Conservation (phyloP, 192 early-diverging fungal genomes). For the Chytriomyces hyalinus region DNA sequence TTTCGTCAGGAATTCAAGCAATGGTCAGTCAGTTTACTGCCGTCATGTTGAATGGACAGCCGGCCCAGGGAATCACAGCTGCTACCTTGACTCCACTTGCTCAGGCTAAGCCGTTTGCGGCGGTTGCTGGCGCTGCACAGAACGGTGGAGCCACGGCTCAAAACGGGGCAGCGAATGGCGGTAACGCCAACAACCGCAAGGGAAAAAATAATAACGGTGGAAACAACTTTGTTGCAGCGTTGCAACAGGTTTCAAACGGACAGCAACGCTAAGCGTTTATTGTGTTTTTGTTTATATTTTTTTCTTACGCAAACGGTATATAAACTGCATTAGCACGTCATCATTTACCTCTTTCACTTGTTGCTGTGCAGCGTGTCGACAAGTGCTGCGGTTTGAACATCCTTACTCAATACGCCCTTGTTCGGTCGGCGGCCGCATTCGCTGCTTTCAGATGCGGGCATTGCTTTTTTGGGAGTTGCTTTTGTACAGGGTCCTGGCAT, state of each 20-base stretch:
- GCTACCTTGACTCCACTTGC: background rate
- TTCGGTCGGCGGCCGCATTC: no score
- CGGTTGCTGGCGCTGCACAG: background rate
- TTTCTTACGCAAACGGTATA: no score
- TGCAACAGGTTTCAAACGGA: no score
- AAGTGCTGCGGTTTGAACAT: no score
- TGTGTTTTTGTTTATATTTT: no score
- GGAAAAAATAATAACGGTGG: background rate
- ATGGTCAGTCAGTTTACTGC: slow-evolving; percentile 36
- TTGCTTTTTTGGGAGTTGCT: no score
- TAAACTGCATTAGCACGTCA: no score
- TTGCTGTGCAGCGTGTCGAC: no score
- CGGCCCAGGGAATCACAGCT: background rate
- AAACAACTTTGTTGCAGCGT: background rate
- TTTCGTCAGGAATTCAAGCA: slow-evolving; percentile 34
- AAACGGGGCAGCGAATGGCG: background rate
- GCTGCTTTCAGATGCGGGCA: no score
- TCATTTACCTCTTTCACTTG: no score
- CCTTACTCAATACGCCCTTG: no score
- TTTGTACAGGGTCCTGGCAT: background rate
- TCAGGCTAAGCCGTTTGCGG: slow-evolving; percentile 1
- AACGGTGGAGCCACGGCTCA: background rate
- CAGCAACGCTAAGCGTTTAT: no score
- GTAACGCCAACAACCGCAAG: background rate
- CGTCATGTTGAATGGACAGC: background rate